These are phyloP conservation scores for Jimgerdemannia lactiflua DNA, from an alignment of 192 early-diverging fungal genomes.

Conservation along the genomic window DNA sequence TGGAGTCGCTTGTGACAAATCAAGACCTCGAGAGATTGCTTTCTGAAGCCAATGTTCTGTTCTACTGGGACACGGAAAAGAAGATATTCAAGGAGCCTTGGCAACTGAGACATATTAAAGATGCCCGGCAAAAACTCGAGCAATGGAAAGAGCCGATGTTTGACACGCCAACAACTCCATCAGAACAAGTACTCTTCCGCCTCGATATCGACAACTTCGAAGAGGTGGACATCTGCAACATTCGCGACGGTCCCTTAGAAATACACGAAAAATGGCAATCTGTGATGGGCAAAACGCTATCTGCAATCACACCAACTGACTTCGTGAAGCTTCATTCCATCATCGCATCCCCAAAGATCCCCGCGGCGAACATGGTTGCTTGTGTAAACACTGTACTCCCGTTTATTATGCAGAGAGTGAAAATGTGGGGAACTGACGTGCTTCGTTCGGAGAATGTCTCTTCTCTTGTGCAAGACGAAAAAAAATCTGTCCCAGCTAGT, in stretches of 20 bases:
- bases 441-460: slow-evolving; percentile 15
- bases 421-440: slow-evolving; percentile 14
- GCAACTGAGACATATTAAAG: not conserved
- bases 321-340: slow-evolving; percentile 6
- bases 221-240: not conserved
- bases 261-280: slow-evolving; percentile 11
- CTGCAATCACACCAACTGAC: slow-evolving; percentile 5
- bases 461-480: not conserved
- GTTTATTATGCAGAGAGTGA: slow-evolving; percentile 12
- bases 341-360: slow-evolving; percentile 3
- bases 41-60: not conserved
- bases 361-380: not conserved
- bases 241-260: not conserved
- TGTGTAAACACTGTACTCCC: slow-evolving; percentile 6
- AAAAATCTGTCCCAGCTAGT: slow-evolving; percentile 1
- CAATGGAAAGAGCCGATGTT: not conserved
- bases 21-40: not conserved
- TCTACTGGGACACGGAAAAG: not conserved
- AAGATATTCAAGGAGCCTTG: not conserved
- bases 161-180: not conserved
- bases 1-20: not conserved
- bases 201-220: not conserved
- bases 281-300: slow-evolving; percentile 5
- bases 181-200: not conserved
- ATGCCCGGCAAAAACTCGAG: not conserved